These are phyloP conservation scores for Adansonia digitata DNA, from an alignment of 345 rosid genomes.

Conservation along the genomic window DNA sequence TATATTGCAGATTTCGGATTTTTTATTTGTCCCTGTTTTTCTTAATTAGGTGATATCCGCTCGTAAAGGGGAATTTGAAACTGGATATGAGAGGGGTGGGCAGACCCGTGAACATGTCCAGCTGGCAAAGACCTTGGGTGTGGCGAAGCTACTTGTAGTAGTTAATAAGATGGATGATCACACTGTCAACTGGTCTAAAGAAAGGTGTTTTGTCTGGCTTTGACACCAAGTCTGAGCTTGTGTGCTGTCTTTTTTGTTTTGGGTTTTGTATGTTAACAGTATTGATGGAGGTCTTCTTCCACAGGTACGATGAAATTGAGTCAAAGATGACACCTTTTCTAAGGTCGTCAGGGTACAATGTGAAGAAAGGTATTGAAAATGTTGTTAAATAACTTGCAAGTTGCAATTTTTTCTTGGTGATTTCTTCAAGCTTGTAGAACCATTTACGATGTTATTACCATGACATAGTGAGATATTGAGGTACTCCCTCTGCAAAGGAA, in stretches of 20 bases:
- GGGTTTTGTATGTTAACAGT: background rate
- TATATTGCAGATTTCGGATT: background rate
- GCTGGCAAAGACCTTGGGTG: slow-evolving; percentile 99
- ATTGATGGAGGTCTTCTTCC: background rate
- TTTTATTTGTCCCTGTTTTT: background rate
- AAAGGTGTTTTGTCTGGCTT: slow-evolving; percentile 44
- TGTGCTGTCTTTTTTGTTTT: background rate
- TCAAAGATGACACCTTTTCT: slow-evolving; percentile 1
- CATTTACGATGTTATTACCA: background rate
- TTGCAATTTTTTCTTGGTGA: background rate
- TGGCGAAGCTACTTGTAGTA: slow-evolving; percentile 79
- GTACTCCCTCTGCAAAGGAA: background rate
- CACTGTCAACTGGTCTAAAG: slow-evolving; percentile 93
- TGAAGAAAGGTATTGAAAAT: background rate
- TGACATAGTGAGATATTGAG: background rate
- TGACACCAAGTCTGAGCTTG: background rate
- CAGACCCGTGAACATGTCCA: slow-evolving; percentile 99
- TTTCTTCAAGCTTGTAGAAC: background rate
- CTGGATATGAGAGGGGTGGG: slow-evolving; percentile 98
- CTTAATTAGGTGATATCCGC: slow-evolving; percentile 79
- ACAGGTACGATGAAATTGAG: background rate
- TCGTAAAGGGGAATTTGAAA: slow-evolving; percentile 97
- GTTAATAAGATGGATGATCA: slow-evolving; percentile 99
- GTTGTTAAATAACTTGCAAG: background rate
- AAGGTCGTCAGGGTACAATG: background rate